A percentile compares a stretch with the other conserved stretches of the same genome.
Evolutionary conservation across 1,284 basidiomycete genomes (phyloP).

Genomic region (Sporisorium sorghi): DNA sequence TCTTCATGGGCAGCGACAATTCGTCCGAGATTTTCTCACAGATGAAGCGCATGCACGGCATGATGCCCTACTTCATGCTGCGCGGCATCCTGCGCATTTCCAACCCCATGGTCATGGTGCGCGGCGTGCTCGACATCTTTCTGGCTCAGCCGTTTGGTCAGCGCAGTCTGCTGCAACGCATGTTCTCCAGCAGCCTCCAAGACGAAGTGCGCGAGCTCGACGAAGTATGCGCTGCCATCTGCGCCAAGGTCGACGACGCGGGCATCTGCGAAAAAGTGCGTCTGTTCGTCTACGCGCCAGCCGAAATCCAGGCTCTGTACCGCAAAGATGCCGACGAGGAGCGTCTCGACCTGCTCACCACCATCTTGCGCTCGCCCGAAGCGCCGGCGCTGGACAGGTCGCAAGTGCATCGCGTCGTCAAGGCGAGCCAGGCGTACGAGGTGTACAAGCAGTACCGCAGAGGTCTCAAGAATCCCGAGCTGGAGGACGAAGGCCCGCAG

Average conservation of each 20-base stretch:
- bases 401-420: conserved; percentile 64
- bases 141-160: conserved; percentile 97
- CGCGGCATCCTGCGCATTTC: conserved; percentile 91
- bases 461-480: conserved; percentile 56
- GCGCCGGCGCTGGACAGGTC: conserved; percentile 72
- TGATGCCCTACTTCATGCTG: conserved; percentile 98
- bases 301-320: conserved; percentile 81
- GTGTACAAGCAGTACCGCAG: conserved; percentile 61
- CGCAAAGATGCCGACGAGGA: conserved; percentile 73
- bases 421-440: conserved; percentile 63
- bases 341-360: conserved; percentile 81
- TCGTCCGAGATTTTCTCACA: conserved; percentile 88
- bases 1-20: conserved; percentile 91
- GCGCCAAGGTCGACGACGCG: conserved; percentile 88
- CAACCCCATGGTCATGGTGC: conserved; percentile 96
- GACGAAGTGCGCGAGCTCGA: conserved; percentile 87
- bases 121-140: conserved; percentile 90
- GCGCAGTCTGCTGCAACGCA: conserved; percentile 80
- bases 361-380: conserved; percentile 84
- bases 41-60: conserved; percentile 90
- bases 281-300: conserved; percentile 84
- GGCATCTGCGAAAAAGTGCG: conserved; percentile 88
- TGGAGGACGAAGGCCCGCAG: conserved; percentile 75
- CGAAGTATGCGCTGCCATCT: conserved; percentile 86
- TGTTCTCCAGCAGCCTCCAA: conserved; percentile 90